Conservation (phyloP, 768 basidiomycete genomes). For the Leccinum broughii region DNA sequence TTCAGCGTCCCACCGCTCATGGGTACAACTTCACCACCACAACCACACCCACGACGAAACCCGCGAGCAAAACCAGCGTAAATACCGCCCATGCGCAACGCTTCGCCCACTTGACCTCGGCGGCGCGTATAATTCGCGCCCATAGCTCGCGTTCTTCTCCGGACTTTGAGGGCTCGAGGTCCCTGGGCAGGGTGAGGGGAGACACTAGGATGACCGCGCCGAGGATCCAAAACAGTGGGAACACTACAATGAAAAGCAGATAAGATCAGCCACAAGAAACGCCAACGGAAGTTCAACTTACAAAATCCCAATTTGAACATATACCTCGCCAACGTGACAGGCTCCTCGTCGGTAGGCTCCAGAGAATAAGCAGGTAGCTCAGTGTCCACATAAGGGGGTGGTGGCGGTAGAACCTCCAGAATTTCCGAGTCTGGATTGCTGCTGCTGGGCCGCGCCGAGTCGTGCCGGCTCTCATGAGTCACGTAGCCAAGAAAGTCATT, state of each 20-base stretch:
- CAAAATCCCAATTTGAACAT: constrained; percentile 53
- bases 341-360: constrained; percentile 31
- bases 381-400: constrained; percentile 33
- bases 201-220: constrained; percentile 41
- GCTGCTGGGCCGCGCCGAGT: constrained; percentile 12
- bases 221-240: constrained; percentile 50
- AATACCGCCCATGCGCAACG: constrained; percentile 27
- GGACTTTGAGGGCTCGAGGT: constrained; percentile 35
- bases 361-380: constrained; percentile 38
- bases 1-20: neutral
- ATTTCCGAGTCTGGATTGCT: neutral
- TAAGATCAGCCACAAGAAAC: neutral
- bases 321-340: constrained; percentile 45
- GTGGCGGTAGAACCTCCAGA: constrained; percentile 7
- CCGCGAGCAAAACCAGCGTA: neutral
- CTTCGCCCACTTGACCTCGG: constrained; percentile 44
- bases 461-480: constrained; percentile 34
- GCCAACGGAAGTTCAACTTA: constrained; percentile 29
- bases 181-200: constrained; percentile 39
- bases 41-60: neutral
- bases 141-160: constrained; percentile 35
- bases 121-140: constrained; percentile 33
- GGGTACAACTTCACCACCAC: neutral
- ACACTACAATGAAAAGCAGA: constrained; percentile 33
- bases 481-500: constrained; percentile 33